Evolutionary conservation across 2,329 filamentous ascomycete genomes (phyloP).

Genomic region (Trichocomaceae sp.): DNA sequence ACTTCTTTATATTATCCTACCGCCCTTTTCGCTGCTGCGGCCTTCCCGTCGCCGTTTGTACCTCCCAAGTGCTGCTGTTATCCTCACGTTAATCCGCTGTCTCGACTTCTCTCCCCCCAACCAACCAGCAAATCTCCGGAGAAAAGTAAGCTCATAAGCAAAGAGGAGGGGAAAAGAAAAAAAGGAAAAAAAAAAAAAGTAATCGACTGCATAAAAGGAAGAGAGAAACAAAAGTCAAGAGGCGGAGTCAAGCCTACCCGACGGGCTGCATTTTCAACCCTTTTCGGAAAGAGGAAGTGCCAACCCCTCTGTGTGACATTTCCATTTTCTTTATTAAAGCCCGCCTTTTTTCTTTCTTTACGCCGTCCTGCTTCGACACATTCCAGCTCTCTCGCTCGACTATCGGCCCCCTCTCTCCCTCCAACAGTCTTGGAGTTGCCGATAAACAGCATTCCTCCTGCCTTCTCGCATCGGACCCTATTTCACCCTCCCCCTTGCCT

Average conservation of each 20-base stretch:
- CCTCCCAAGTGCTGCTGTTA: background rate
- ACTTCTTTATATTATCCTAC: slow-evolving; percentile 18
- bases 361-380: slow-evolving; percentile 10
- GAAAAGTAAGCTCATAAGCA: background rate
- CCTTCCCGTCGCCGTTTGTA: slow-evolving; percentile 5
- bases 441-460: slow-evolving; percentile 27
- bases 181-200: background rate
- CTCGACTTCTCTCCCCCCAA: background rate
- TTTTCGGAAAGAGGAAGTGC: background rate
- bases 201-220: background rate
- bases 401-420: slow-evolving; percentile 12
- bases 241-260: background rate
- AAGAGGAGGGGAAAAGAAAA: too few species aligned
- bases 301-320: slow-evolving; percentile 10
- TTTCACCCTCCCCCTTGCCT: slow-evolving; percentile 27
- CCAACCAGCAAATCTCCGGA: background rate
- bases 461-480: slow-evolving; percentile 11
- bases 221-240: background rate
- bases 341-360: slow-evolving; percentile 16
- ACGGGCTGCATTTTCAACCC: background rate
- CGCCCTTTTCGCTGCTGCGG: slow-evolving; percentile 16
- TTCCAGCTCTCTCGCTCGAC: background rate
- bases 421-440: background rate
- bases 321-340: background rate
- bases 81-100: background rate